Base-by-base conservation (phyloP, 768 basidiomycete species). In the Hypholoma fasciculare region DNA sequence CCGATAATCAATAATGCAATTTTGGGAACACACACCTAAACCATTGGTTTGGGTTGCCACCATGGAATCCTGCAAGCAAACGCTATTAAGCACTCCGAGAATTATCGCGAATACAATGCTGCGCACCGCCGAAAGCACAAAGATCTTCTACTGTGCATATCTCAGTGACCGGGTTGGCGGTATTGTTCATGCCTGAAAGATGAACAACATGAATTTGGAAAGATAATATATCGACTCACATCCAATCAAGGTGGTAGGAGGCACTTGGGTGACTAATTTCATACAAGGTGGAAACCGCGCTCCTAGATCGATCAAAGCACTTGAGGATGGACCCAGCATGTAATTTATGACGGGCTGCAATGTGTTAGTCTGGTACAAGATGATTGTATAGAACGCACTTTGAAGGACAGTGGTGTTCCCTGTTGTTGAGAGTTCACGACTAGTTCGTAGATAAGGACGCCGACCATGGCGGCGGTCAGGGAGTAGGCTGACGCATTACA, bases 261-360 rank as follows among this genome's bases (percentile, higher is more conserved):
- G 80, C 11, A 92, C 71, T 9, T 72, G 79, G 30, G 72, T 63
- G 7, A 94, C 85, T 5, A 71, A 63, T 68, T 94, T 95, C 91
- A 96, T 96, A 65, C 94, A 96, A 0, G 95, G 90, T 13, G 92
- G 91, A 68, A 95, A 97, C 26, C 96, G 90, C 20, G 96, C 94
- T 2, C 96, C 96, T 51, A 93, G 76, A 65, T 89, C 84, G 58
- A 98, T 92, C 13, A 98, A 76, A 2, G 89, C 93, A 47, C 87
- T 87, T 49, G 82, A 83, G 0, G 92, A 89, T 3, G 96, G 96
- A 2, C 96, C 96, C 16, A 98, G 78, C 92, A 96, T 93, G 4
- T 87, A 87, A 65, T 96, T 96, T 52, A 94, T 83, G 3, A 82
- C 79, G 19, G 92, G 92, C 88, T 93, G 34, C 13, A 19, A 26